Conservation (phyloP, 2,329 filamentous ascomycete genomes). For the Calonectria leucothoes region DNA sequence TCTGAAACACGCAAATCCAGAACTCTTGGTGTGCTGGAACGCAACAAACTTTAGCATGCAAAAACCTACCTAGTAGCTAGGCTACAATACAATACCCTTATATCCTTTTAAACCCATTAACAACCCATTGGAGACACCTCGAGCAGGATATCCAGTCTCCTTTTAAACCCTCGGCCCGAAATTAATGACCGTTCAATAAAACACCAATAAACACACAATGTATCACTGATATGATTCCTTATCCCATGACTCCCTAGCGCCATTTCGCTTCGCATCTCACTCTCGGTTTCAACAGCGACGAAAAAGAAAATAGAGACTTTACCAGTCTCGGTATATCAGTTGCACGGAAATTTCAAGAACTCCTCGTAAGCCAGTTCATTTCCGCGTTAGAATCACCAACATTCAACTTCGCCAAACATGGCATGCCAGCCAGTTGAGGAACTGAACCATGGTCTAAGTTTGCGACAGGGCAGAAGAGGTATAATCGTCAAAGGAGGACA, state of each 20-base stretch:
- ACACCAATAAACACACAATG: neutral
- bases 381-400: neutral
- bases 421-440: neutral
- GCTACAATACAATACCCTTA: neutral
- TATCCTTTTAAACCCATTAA: neutral
- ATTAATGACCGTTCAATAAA: neutral
- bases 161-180: neutral
- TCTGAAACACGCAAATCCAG: neutral
- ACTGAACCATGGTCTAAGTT: neutral
- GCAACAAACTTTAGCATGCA: neutral
- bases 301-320: neutral
- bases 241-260: neutral
- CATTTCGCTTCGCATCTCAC: neutral
- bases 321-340: neutral
- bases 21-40: neutral
- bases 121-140: neutral
- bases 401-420: neutral
- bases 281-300: neutral
- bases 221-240: neutral
- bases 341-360: neutral
- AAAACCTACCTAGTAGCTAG: neutral
- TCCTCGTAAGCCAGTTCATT: neutral
- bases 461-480: neutral
- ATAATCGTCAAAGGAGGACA: neutral
- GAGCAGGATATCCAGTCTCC: neutral